These are phyloP conservation scores for Rhytidiadelphus loreus DNA, from an alignment of 225 moss, liverwort and hornwort species.

Conservation along the genomic window DNA sequence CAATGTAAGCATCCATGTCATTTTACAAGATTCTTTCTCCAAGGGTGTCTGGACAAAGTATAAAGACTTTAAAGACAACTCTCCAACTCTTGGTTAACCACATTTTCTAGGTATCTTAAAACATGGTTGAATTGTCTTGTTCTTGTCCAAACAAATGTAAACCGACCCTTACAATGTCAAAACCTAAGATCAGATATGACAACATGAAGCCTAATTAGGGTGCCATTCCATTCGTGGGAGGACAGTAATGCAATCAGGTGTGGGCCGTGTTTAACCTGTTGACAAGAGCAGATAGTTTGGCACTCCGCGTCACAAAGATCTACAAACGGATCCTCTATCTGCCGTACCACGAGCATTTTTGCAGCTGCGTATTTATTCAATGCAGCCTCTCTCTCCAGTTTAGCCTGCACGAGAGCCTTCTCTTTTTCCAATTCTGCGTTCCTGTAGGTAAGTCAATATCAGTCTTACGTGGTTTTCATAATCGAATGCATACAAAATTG, in stretches of 20 bases:
- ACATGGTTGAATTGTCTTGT: not conserved
- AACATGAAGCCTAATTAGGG: not conserved
- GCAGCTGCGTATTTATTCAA: conserved; percentile 11
- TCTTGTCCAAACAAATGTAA: not conserved
- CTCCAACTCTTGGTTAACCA: not conserved
- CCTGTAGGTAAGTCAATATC: not conserved
- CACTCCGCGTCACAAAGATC: conserved; percentile 20
- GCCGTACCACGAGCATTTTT: conserved; percentile 8
- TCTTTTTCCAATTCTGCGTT: conserved; percentile 35
- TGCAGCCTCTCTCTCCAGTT: conserved; percentile 15
- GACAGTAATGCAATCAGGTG: not conserved
- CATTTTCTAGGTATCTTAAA: not conserved
- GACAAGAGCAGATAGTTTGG: conserved; percentile 22
- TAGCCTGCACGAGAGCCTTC: conserved; percentile 29
- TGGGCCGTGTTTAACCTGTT: conserved; percentile 3
- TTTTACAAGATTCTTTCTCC: not conserved
- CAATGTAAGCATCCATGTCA: not conserved
- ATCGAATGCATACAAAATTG: not conserved
- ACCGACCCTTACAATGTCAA: not conserved
- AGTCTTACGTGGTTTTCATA: not conserved
- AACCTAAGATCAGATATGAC: not conserved
- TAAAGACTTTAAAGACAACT: not conserved
- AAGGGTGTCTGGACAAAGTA: not conserved
- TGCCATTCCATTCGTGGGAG: not conserved
- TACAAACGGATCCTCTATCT: not conserved